Base-by-base conservation (phyloP, 1,284 basidiomycete species). In the Ustilago hordei region DNA sequence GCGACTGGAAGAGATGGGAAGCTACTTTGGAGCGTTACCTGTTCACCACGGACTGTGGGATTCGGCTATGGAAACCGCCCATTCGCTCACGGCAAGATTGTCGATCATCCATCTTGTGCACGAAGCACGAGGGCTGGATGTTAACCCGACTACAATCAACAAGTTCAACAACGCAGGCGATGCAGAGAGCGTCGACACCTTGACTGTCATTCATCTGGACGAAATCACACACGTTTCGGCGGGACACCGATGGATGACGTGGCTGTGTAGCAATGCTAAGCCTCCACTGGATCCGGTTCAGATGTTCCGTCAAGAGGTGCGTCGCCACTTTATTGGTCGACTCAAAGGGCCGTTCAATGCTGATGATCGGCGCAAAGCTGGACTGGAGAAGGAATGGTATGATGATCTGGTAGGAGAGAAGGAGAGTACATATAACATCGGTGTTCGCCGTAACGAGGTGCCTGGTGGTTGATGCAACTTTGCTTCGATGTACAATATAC, bases 81-180 rank as follows among this genome's bases (percentile, higher is more conserved):
- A 90, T 58, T 93, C 92, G 2, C 89, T 95, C 36, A 90, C 91
- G 39, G 89, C 93, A 0, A 90, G 93, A 2, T 90, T 95, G 32
- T 92, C 93, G 2, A 95, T 95, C 85, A 93, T 95, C 77, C 93
- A 95, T 81, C 90, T 95, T 35, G 93, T 95, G 0, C 93, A 95
- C 83, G 94, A 95, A 87, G 93, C 93, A 1, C 88, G 93, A 34
- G 93, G 94, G 2, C 88, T 95, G 8, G 94, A 95, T 86, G 92
- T 95, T 52, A 84, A 85, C 53, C 94, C 94, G 0, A 88, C 89
- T 13, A 95, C 93, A 3, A 94, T 96, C 78, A 91, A 91, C 68
- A 90, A 91, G 71, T 93, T 95, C 81, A 88, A 89, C 8, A 89
- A 90, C 36, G 91, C 91, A 11, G 88, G 92, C 19, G 93, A 95